phyloP scores from a whole-genome alignment of 2,329 filamentous ascomycete genomes.

The Nannizziopsis arthrosporioides region DNA sequence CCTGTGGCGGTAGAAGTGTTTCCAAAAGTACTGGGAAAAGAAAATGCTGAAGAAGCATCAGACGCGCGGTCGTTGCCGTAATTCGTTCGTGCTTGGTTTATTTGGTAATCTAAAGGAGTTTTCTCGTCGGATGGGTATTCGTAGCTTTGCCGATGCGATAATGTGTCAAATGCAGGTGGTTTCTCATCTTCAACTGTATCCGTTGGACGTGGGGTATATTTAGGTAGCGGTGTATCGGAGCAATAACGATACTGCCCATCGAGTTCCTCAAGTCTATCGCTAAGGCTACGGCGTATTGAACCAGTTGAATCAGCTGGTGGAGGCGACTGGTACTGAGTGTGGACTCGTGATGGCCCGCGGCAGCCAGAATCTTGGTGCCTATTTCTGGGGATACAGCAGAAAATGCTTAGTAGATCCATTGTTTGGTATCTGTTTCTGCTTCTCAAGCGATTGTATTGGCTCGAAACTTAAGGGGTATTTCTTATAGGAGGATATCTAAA shows the following conservation, averaged over 20 bases:
- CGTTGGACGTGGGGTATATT: conserved; percentile 31
- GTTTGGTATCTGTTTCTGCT: not conserved
- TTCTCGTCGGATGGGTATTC: conserved; percentile 24
- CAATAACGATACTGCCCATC: conserved; percentile 23
- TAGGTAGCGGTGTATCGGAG: conserved; percentile 27
- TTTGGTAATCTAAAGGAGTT: conserved; percentile 20
- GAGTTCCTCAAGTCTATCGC: conserved; percentile 9
- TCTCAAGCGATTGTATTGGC: not conserved
- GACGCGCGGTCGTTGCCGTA: conserved; percentile 23
- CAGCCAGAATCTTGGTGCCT: conserved; percentile 6
- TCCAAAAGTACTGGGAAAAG: conserved; percentile 34
- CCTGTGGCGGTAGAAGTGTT: conserved; percentile 35
- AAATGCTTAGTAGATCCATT: not conserved
- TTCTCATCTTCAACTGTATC: conserved; percentile 28
- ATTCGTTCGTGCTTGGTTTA: conserved; percentile 5
- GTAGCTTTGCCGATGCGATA: conserved; percentile 9
- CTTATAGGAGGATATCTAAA: no score
- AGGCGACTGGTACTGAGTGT: conserved; percentile 7
- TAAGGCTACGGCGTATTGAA: conserved; percentile 1
- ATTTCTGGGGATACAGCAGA: conserved; percentile 9
- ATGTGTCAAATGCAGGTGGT: conserved; percentile 24
- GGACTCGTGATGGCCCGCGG: not conserved
- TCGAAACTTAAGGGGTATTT: no score
- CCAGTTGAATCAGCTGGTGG: not conserved
- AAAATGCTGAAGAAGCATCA: conserved; percentile 32